These are phyloP conservation scores for Apiotrichum akiyoshidainum DNA, from an alignment of 1,284 basidiomycete genomes.

Conservation along the genomic window DNA sequence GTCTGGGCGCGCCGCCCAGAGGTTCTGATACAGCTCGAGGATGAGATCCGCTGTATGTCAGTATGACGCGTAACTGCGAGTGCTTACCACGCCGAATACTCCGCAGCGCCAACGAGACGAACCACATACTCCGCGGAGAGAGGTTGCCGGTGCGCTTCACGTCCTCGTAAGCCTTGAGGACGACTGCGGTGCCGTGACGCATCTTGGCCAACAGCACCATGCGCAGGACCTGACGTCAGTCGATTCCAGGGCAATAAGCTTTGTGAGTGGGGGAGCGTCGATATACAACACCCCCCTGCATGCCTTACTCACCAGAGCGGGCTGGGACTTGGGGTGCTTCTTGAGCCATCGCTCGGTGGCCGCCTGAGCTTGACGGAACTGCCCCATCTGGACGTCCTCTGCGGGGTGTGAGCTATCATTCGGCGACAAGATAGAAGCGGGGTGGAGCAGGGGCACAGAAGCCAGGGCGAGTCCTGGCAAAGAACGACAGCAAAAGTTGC, in stretches of 20 bases:
- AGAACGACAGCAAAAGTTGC: no score
- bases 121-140: constrained; percentile 30
- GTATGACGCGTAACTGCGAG: neutral
- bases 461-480: neutral
- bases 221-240: constrained; percentile 24
- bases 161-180: constrained; percentile 26
- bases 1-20: constrained; percentile 29
- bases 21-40: constrained; percentile 28
- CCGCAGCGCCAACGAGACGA: constrained; percentile 25
- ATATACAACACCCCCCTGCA: neutral
- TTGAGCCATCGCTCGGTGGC: constrained; percentile 34
- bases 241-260: neutral
- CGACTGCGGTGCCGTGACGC: constrained; percentile 11
- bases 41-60: constrained; percentile 33
- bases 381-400: constrained; percentile 36
- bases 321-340: constrained; percentile 44
- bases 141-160: constrained; percentile 30
- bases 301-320: constrained; percentile 25
- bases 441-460: neutral
- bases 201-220: constrained; percentile 32
- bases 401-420: neutral
- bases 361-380: constrained; percentile 28
- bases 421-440: neutral
- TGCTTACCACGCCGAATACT: constrained; percentile 35
- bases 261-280: neutral